Evolutionary conservation across 441 rosid genomes (phyloP).

Genomic region (Cnidoscolus chayamansa): DNA sequence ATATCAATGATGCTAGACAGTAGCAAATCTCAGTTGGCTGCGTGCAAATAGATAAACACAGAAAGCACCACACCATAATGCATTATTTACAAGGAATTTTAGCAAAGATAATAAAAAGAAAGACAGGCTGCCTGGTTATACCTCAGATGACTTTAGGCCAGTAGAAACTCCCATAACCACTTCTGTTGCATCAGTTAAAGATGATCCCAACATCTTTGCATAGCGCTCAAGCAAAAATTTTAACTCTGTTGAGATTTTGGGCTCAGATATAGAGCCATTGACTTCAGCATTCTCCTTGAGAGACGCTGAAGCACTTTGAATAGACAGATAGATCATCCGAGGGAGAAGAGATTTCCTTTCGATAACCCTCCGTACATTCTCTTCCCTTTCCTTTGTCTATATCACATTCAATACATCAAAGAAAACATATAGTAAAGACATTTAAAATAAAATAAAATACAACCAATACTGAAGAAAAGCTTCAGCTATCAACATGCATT

Average conservation of each 20-base stretch:
- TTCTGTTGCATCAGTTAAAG: conserved; percentile 60
- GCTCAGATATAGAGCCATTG: conserved; percentile 56
- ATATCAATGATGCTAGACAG: background rate
- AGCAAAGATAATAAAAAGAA: background rate
- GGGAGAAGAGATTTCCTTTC: conserved; percentile 86
- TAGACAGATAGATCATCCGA: conserved; percentile 75
- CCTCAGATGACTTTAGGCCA: conserved; percentile 64
- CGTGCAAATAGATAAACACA: background rate
- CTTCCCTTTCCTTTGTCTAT: conserved; percentile 72
- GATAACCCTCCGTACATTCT: conserved; percentile 43
- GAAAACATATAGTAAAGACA: background rate
- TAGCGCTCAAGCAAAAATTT: conserved; percentile 67
- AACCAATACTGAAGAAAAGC: background rate
- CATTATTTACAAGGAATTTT: background rate
- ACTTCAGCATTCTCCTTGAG: conserved; percentile 54
- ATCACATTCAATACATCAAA: conserved; percentile 19
- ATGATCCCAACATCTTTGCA: conserved; percentile 70
- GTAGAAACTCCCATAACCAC: conserved; percentile 53
- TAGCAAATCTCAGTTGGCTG: background rate
- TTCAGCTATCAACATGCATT: background rate
- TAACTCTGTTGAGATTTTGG: conserved; percentile 54
- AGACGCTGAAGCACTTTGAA: conserved; percentile 61
- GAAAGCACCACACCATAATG: background rate
- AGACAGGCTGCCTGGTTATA: conserved; percentile 25
- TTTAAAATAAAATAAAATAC: background rate